Evolutionary conservation across 768 basidiomycete genomes (phyloP).

Genomic region (Suillus weaverae): DNA sequence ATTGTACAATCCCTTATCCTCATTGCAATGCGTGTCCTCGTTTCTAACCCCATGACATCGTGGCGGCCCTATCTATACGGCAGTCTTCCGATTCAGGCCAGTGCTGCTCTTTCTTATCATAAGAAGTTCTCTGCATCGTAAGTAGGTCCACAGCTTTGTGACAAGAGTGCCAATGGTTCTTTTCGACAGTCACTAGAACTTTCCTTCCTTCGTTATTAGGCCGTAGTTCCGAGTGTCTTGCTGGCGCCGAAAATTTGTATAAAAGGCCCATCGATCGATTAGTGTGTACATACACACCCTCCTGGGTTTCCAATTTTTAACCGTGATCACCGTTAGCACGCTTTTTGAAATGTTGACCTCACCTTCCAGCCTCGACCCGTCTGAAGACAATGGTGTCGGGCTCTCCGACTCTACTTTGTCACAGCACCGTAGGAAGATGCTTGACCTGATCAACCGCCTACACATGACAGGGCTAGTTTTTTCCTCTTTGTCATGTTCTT

Average conservation of each 20-base stretch:
- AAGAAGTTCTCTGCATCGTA: background rate
- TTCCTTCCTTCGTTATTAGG: background rate
- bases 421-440: constrained; percentile 45
- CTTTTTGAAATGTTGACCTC: background rate
- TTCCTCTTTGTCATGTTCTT: constrained; percentile 5
- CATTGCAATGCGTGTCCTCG: background rate
- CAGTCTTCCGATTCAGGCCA: background rate
- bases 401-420: constrained; percentile 49
- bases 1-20: background rate
- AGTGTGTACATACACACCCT: background rate
- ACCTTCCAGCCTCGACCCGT: background rate
- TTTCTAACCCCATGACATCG: background rate
- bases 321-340: background rate
- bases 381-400: constrained; percentile 41
- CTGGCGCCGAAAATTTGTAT: background rate
- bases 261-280: background rate
- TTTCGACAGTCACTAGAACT: background rate
- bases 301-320: background rate
- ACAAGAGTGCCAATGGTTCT: background rate
- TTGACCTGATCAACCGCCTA: constrained; percentile 60
- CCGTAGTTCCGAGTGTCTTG: background rate
- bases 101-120: background rate
- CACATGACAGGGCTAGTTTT: constrained; percentile 57
- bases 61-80: background rate
- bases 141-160: constrained; percentile 1